Conservation (phyloP, 2,329 filamentous ascomycete species). For the Paecilomyces sp. region DNA sequence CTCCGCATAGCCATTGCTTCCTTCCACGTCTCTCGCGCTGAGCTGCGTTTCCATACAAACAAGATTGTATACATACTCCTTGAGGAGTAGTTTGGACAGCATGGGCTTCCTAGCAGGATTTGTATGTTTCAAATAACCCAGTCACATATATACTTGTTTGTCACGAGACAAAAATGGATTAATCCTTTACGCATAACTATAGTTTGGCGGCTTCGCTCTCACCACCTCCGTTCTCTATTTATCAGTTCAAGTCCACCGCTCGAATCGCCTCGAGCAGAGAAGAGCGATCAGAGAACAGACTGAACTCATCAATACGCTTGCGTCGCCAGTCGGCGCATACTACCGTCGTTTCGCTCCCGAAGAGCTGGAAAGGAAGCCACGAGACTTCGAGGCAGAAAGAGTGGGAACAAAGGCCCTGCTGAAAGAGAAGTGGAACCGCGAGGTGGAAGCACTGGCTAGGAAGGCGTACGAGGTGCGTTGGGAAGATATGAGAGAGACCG, state of each 20-base stretch:
- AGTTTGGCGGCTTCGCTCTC: conserved; percentile 71
- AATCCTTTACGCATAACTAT: neutral
- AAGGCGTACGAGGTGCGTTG: conserved; percentile 63
- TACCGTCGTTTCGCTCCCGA: conserved; percentile 21
- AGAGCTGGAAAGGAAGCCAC: conserved; percentile 1
- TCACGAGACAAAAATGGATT: neutral
- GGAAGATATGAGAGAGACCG: conserved; percentile 46
- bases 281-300: conserved; percentile 38
- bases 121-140: conserved; percentile 43
- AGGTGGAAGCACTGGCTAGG: conserved; percentile 59
- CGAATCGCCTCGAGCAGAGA: conserved; percentile 51
- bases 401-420: conserved; percentile 56
- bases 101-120: conserved; percentile 73
- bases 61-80: neutral
- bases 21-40: neutral
- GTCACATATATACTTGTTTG: too few species aligned
- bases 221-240: conserved; percentile 69
- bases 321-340: conserved; percentile 26
- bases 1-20: neutral
- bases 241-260: conserved; percentile 61
- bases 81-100: conserved; percentile 4
- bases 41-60: neutral
- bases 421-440: conserved; percentile 73
- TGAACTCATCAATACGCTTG: conserved; percentile 33
- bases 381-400: conserved; percentile 28